Evolutionary conservation across 495 filamentous ascomycete genomes (phyloP).

Genomic region (Neurospora sp.): DNA sequence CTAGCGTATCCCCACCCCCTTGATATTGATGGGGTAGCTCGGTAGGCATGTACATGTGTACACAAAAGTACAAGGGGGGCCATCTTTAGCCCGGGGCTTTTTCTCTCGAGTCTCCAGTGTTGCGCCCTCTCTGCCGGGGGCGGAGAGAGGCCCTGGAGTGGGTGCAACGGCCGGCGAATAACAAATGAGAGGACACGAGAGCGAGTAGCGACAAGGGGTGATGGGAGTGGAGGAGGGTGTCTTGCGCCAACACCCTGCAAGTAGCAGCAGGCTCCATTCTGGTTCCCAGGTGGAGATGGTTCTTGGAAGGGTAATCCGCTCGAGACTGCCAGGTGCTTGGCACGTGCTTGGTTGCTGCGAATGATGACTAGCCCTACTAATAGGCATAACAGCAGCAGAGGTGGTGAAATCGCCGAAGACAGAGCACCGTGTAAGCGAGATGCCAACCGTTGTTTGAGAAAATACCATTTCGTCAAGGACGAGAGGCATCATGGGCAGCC

Average conservation of each 20-base stretch:
- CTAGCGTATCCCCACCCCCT: background rate
- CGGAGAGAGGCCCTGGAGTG: constrained; percentile 12
- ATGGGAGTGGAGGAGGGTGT: constrained; percentile 6
- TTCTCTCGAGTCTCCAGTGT: constrained; percentile 2
- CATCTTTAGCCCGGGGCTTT: background rate
- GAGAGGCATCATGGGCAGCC: background rate
- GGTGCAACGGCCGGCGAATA: constrained; percentile 15
- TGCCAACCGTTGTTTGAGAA: background rate
- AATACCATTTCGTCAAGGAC: background rate
- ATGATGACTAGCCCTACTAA: background rate
- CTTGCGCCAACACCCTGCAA: constrained; percentile 1
- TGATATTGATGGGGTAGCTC: constrained; percentile 2
- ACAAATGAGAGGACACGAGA: constrained; percentile 13
- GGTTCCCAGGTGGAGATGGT: background rate
- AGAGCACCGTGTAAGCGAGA: background rate
- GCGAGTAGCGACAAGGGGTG: constrained; percentile 7
- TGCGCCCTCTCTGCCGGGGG: constrained; percentile 11
- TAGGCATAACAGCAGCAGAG: background rate
- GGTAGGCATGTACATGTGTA: constrained; percentile 5
- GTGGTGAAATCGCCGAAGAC: background rate
- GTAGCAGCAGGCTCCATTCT: background rate
- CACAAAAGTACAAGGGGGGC: constrained; percentile 14
- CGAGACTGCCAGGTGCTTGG: background rate
- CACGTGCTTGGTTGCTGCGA: background rate
- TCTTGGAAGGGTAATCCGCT: background rate